Evolutionary conservation across 2,329 filamentous ascomycete genomes (phyloP).

Genomic region (Rutstroemia sp.): DNA sequence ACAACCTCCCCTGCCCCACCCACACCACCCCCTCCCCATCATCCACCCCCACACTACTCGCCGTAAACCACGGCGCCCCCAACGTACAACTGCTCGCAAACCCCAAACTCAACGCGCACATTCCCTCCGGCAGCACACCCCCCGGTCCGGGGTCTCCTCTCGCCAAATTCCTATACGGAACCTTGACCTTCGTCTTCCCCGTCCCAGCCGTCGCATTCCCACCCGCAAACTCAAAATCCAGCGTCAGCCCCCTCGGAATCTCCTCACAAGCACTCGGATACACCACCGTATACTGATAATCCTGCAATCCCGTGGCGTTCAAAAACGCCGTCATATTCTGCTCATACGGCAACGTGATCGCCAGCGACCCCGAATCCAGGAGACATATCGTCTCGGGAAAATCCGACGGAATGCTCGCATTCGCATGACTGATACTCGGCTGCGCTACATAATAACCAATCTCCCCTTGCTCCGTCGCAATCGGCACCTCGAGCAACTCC

Average conservation of each 20-base stretch:
- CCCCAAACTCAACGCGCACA: background rate
- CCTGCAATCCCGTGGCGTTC: background rate
- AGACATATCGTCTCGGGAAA: background rate
- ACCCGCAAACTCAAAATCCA: background rate
- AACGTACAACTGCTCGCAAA: background rate
- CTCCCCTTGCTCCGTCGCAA: background rate
- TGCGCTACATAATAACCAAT: background rate
- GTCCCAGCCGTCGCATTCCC: background rate
- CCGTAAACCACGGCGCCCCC: constrained; percentile 4
- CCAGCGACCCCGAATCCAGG: background rate
- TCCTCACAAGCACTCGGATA: background rate
- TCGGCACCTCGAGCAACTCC: background rate
- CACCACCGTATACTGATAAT: background rate
- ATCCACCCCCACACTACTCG: background rate
- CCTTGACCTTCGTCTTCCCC: background rate
- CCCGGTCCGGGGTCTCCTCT: background rate
- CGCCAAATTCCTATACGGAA: background rate
- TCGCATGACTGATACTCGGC: background rate
- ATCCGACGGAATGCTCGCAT: background rate
- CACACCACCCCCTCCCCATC: background rate
- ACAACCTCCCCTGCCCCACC: constrained; percentile 1
- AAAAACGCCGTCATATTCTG: background rate
- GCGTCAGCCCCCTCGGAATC: background rate
- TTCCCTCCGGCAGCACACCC: background rate
- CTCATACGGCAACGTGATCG: background rate